Base-by-base conservation (phyloP, 768 basidiomycete genomes). In the Suillus variegatus region DNA sequence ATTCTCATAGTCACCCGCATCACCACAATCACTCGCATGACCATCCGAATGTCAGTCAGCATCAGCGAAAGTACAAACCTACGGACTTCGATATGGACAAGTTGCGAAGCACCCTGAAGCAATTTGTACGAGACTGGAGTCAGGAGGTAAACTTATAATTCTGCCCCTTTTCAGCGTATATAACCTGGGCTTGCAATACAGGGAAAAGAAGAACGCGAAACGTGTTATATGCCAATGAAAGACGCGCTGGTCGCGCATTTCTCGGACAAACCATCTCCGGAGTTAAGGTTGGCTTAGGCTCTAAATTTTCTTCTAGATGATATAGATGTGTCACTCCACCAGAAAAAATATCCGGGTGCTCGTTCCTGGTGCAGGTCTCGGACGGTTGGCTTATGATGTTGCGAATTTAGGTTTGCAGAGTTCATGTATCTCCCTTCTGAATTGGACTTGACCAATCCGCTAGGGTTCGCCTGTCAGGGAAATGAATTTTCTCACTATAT, bases 401-500 rank as follows among this genome's bases (percentile, higher is more conserved):
- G 94, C 94, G 6, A 86, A 84, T 41, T 81, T 90, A 62, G 95
- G 94, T 94, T 71, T 41, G 81, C 56, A 43, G 36, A 60, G 41
- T 47, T 56, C 25, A n/a, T 6, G 16, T 25, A 12, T 58, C n/a
- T 9, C 51, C 65, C n/a, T 67, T 51, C 16, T 13, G 60, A 38
- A 46, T 58, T 51, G 0, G 56, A 18, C 20, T 46, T 52, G 10
- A 63, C 60, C 56, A 18, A n/a, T 51, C 18, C 6, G 16, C 0
- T 67, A 95, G 95, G 95, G 4, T 98, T 95, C 70, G 79, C 91
- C 1, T 94, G 92, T 68, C 95, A 97, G 76, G 95, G 92, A 25
- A 97, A 97, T 73, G 96, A 99, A 76, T 97, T 97, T 74, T 95
- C 93, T 40, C 92, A 96, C 69, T 94, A 94, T 76, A 97, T 96